phyloP scores from a whole-genome alignment of 169 alveolate genomes.

The Babesia microti region DNA sequence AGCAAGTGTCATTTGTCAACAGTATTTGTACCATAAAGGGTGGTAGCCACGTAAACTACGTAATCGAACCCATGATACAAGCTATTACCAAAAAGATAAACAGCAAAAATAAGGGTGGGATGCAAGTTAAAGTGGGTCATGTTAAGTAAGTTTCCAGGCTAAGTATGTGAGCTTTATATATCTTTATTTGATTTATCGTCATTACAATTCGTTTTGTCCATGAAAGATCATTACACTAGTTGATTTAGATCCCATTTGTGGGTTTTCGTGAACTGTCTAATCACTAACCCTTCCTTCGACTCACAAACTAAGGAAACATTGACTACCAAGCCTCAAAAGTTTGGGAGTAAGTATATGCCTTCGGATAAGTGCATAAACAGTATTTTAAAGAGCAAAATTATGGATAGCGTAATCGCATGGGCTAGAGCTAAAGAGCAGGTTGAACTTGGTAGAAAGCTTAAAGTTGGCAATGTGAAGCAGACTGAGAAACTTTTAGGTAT shows the following conservation, averaged over 20 bases:
- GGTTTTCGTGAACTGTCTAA: slow-evolving; percentile 92
- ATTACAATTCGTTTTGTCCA: background rate
- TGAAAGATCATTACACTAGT: background rate
- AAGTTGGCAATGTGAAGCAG: slow-evolving; percentile 63
- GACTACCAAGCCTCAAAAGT: slow-evolving; percentile 80
- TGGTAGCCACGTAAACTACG: slow-evolving; percentile 96
- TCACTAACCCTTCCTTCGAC: slow-evolving; percentile 98
- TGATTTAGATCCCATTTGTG: slow-evolving; percentile 73
- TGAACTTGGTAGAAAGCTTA: slow-evolving; percentile 75
- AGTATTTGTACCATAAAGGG: slow-evolving; percentile 95
- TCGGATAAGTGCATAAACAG: slow-evolving; percentile 78
- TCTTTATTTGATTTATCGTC: background rate
- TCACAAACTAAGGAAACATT: slow-evolving; percentile 96
- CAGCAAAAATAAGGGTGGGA: slow-evolving; percentile 86
- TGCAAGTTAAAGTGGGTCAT: slow-evolving; percentile 83
- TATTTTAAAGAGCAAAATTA: slow-evolving; percentile 76
- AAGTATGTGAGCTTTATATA: background rate
- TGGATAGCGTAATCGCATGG: slow-evolving; percentile 79
- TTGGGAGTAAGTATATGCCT: slow-evolving; percentile 79
- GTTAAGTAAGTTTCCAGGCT: slow-evolving; percentile 58
- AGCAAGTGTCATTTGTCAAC: slow-evolving; percentile 96
- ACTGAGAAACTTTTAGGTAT: slow-evolving; percentile 45
- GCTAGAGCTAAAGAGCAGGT: slow-evolving; percentile 89
- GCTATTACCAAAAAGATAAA: slow-evolving; percentile 80
- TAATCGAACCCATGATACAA: slow-evolving; percentile 85